A percentile compares a stretch with the other conserved stretches of the same genome.
phyloP scores from a whole-genome alignment of 108 stramenopile genomes.

The Nitzschia sp. region DNA sequence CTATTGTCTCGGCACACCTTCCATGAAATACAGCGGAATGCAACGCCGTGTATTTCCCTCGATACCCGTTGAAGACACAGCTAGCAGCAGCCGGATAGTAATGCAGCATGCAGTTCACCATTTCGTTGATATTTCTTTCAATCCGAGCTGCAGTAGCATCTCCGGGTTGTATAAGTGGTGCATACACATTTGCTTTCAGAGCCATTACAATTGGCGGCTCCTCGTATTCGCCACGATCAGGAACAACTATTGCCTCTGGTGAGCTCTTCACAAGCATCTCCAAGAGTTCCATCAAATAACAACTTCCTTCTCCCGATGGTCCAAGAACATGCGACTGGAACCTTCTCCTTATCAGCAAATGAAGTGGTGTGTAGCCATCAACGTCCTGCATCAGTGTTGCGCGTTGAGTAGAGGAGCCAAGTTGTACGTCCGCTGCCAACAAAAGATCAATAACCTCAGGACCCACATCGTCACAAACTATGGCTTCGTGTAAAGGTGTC shows the following conservation, averaged over 20 bases:
- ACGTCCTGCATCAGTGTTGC: conserved; percentile 69
- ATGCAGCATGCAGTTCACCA: conserved; percentile 65
- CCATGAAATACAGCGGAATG: conserved; percentile 84
- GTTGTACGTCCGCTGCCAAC: conserved; percentile 36
- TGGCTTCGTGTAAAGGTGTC: conserved; percentile 73
- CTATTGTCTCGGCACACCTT: conserved; percentile 66
- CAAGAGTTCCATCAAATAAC: conserved; percentile 37
- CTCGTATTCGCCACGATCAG: conserved; percentile 76
- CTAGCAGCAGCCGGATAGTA: conserved; percentile 67
- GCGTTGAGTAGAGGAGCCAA: conserved; percentile 17
- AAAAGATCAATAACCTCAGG: conserved; percentile 35
- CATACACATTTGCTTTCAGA: conserved; percentile 72
- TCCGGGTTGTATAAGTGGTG: conserved; percentile 38
- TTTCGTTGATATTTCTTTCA: conserved; percentile 64
- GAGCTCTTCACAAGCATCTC: conserved; percentile 56
- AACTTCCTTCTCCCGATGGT: conserved; percentile 5
- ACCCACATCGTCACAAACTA: conserved; percentile 54
- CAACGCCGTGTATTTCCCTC: conserved; percentile 72
- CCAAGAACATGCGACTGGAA: conserved; percentile 49
- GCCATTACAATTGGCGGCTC: conserved; percentile 77
- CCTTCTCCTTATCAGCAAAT: conserved; percentile 67
- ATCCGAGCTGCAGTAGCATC: conserved; percentile 45
- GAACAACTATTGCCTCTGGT: conserved; percentile 63
- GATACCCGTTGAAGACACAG: conserved; percentile 55
- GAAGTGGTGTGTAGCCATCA: conserved; percentile 75